Conservation (phyloP, 2,329 filamentous ascomycete species). For the Aspergillus puulaauensis region DNA sequence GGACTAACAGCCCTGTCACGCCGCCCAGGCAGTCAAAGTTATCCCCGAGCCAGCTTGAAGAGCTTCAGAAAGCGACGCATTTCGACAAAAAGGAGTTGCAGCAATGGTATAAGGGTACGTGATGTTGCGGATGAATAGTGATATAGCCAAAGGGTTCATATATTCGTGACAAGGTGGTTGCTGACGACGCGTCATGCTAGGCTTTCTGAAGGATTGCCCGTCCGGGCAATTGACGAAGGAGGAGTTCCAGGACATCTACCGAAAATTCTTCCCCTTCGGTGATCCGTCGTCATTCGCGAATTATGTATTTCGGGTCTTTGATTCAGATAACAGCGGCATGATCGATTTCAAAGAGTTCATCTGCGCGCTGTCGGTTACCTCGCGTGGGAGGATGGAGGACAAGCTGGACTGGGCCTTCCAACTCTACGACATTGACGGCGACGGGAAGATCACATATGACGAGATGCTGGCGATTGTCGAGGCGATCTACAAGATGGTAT, state of each 20-base stretch:
- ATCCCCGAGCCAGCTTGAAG: constrained; percentile 89
- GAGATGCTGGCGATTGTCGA: constrained; percentile 99
- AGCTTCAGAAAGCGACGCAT: constrained; percentile 94
- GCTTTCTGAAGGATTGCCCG: constrained; percentile 97
- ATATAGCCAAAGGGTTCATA: not conserved
- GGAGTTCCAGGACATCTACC: constrained; percentile 99
- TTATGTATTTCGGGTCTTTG: constrained; percentile 99
- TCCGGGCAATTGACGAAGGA: constrained; percentile 96
- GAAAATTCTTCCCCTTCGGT: constrained; percentile 98
- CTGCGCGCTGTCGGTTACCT: constrained; percentile 94
- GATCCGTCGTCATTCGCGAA: constrained; percentile 97
- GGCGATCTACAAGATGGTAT: constrained; percentile 99
- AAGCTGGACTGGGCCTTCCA: constrained; percentile 99
- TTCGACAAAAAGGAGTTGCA: constrained; percentile 99
- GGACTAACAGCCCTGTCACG: not conserved
- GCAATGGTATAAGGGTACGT: constrained; percentile 98
- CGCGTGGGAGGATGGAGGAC: constrained; percentile 97
- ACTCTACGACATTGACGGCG: constrained; percentile 97
- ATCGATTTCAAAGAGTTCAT: constrained; percentile 99
- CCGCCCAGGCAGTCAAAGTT: constrained; percentile 87
- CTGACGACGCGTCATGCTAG: constrained; percentile 47
- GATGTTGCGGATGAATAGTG: not conserved
- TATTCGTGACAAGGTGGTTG: not conserved
- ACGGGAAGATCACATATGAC: constrained; percentile 98
- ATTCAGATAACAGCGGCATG: constrained; percentile 92